A percentile compares a stretch with the other conserved stretches of the same genome.
phyloP scores from a whole-genome alignment of 2,329 filamentous ascomycete species.

The Fusarium sp. region DNA sequence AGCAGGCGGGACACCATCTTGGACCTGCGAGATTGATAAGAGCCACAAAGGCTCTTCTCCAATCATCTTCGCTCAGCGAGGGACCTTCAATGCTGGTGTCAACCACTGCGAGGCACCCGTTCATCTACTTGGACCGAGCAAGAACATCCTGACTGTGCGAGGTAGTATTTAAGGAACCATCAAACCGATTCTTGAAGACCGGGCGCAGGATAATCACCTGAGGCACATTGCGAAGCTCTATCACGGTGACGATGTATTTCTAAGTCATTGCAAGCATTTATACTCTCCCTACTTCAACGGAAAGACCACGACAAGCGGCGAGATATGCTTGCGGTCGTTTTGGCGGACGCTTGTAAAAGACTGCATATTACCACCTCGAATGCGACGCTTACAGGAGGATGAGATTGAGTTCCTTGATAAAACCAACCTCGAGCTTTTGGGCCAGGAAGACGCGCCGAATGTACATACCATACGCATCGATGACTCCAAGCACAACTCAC shows the following conservation, averaged over 20 bases:
- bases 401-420: conserved; percentile 5
- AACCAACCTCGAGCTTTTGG: background rate
- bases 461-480: background rate
- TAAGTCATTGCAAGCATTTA: accelerated
- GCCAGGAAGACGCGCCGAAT: accelerated
- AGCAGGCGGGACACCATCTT: background rate
- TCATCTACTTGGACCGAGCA: background rate
- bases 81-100: conserved; percentile 7
- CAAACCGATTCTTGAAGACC: background rate
- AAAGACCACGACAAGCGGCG: background rate
- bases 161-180: conserved; percentile 2
- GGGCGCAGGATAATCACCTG: accelerated
- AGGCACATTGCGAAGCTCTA: background rate
- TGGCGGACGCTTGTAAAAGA: conserved; percentile 25
- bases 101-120: conserved; percentile 3
- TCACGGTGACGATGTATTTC: background rate
- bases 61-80: conserved; percentile 24
- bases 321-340: conserved; percentile 8
- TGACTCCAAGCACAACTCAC: background rate
- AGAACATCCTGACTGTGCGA: background rate
- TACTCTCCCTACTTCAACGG: background rate
- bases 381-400: background rate
- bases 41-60: background rate
- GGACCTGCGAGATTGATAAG: conserved; percentile 12
- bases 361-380: conserved; percentile 10